Evolutionary conservation across 108 stramenopile genomes (phyloP).

Genomic region (Poteriospumella lacustris): DNA sequence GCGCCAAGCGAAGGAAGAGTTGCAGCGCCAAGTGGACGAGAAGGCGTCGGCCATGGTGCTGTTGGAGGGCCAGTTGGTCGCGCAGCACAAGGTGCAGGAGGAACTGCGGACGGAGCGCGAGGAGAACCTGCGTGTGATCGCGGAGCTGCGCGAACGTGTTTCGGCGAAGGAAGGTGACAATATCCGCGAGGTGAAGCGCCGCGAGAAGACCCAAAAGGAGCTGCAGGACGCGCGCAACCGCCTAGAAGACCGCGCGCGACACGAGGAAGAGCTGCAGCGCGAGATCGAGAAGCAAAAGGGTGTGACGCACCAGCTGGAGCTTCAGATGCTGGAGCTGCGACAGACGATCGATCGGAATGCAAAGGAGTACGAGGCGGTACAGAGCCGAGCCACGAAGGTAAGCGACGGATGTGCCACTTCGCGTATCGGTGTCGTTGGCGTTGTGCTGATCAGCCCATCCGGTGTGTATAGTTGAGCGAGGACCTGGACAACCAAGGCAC

Average conservation of each 20-base stretch:
- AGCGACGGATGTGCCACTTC: no score
- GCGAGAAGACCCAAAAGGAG: constrained; percentile 22
- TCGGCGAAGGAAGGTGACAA: constrained; percentile 29
- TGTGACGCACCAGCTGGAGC: constrained; percentile 1
- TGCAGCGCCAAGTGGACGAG: constrained; percentile 44
- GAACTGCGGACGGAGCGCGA: not conserved
- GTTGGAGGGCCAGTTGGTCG: constrained; percentile 18
- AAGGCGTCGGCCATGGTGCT: not conserved
- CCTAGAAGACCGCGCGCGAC: not conserved
- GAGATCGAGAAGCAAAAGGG: constrained; percentile 11
- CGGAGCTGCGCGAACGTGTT: not conserved
- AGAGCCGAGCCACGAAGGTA: no score
- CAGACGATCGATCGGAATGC: not conserved
- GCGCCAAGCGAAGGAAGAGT: constrained; percentile 42
- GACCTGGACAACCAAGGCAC: not conserved
- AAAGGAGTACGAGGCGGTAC: no score
- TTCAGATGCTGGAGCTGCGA: not conserved
- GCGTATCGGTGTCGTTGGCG: no score
- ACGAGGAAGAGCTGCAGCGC: not conserved
- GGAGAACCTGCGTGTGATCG: not conserved
- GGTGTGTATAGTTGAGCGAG: not conserved
- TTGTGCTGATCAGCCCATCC: no score
- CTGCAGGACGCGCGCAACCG: not conserved
- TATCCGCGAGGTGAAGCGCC: constrained; percentile 22
- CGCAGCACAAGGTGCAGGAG: constrained; percentile 23